phyloP scores from a whole-genome alignment of 345 rosid genomes.

The Corymbia maculata region DNA sequence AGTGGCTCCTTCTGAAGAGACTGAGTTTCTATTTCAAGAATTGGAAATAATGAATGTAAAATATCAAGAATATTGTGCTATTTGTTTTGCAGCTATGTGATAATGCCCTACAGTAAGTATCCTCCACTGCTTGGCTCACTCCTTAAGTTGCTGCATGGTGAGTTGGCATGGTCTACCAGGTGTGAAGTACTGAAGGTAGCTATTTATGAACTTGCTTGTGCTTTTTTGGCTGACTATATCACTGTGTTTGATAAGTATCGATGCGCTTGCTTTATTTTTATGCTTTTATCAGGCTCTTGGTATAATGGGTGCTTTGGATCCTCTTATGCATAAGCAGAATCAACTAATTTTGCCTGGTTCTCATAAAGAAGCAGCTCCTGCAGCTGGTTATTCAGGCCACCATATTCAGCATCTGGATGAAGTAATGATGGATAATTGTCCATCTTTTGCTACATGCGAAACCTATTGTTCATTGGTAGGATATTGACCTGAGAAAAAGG shows the following conservation, averaged over 20 bases:
- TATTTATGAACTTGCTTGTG: neutral
- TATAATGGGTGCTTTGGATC: constrained; percentile 98
- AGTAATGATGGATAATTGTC: constrained; percentile 78
- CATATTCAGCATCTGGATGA: constrained; percentile 83
- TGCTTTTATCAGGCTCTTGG: constrained; percentile 71
- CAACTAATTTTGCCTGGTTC: constrained; percentile 72
- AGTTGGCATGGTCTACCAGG: constrained; percentile 91
- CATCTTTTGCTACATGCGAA: constrained; percentile 89
- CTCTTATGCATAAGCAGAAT: constrained; percentile 81
- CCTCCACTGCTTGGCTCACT: constrained; percentile 91
- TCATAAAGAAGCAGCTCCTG: constrained; percentile 76
- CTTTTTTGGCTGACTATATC: neutral
- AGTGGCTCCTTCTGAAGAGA: neutral
- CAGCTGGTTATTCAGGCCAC: constrained; percentile 91
- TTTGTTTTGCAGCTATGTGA: constrained; percentile 61
- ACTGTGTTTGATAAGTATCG: constrained; percentile 1
- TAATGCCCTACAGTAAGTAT: constrained; percentile 86
- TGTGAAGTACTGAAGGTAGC: constrained; percentile 92
- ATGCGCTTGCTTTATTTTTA: constrained; percentile 1
- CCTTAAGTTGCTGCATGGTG: constrained; percentile 88
- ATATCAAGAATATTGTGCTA: neutral
- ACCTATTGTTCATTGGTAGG: constrained; percentile 89
- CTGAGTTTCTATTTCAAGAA: neutral
- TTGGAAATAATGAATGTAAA: neutral
- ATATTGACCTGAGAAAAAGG: neutral